Evolutionary conservation across 106 monocot genomes (phyloP).

Genomic region (Platanthera zijinensis): DNA sequence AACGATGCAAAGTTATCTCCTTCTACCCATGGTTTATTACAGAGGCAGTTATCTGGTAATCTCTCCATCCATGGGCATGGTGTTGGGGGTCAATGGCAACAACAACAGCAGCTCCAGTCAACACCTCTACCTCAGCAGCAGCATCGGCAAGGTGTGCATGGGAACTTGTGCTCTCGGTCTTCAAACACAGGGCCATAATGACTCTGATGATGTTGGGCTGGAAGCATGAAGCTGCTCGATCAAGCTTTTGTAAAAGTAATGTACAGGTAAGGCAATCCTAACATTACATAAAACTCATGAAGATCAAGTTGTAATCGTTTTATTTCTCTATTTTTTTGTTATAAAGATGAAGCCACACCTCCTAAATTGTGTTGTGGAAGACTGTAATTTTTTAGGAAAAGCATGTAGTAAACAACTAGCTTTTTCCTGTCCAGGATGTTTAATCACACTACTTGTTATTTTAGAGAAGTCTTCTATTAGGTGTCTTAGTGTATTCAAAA

Average conservation of each 20-base stretch:
- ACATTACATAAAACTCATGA: not conserved
- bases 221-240: not conserved
- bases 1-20: constrained; percentile 18
- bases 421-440: not conserved
- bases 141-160: constrained; percentile 24
- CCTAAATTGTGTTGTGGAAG: not conserved
- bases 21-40: constrained; percentile 25
- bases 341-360: not conserved
- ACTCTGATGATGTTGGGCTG: constrained; percentile 6
- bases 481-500: not conserved
- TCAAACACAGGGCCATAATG: constrained; percentile 48
- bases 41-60: constrained; percentile 44
- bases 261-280: constrained; percentile 25
- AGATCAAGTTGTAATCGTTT: not conserved
- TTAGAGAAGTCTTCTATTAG: not conserved
- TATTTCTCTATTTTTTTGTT: not conserved
- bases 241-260: constrained; percentile 12
- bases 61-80: constrained; percentile 39
- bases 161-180: constrained; percentile 26
- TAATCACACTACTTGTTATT: not conserved
- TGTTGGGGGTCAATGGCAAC: constrained; percentile 53
- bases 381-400: not conserved
- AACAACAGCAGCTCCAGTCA: constrained; percentile 22
- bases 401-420: not conserved
- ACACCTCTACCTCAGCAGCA: constrained; percentile 13